phyloP scores from a whole-genome alignment of 2,329 filamentous ascomycete species.

The Cladorrhinum sp. region DNA sequence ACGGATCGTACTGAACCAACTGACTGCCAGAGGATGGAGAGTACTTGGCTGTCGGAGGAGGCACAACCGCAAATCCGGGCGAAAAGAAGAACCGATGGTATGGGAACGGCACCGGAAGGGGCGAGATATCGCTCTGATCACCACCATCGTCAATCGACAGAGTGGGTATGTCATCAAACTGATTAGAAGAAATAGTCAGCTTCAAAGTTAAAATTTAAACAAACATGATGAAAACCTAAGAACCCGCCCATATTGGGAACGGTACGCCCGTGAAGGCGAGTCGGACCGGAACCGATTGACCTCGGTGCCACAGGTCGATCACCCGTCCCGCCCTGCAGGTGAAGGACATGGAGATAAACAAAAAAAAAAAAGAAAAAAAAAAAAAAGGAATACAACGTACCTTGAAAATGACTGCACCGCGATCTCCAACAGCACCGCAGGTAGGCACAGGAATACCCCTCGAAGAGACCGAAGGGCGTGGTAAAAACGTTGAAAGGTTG shows the following conservation, averaged over 20 bases:
- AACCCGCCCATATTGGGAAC: too few relatives aligned
- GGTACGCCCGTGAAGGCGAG: too few relatives aligned
- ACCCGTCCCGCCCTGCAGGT: too few relatives aligned
- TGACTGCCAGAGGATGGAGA: slow-evolving; percentile 25
- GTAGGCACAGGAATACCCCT: not conserved
- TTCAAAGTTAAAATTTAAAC: too few relatives aligned
- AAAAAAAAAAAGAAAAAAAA: not conserved
- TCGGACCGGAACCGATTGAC: too few relatives aligned
- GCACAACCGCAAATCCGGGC: slow-evolving; percentile 15
- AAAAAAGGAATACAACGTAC: too few relatives aligned
- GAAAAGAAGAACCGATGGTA: slow-evolving; percentile 26
- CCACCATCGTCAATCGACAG: slow-evolving; percentile 1
- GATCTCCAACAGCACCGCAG: slow-evolving; percentile 18
- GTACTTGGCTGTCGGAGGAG: slow-evolving; percentile 9
- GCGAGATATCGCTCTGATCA: not conserved
- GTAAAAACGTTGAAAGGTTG: not conserved
- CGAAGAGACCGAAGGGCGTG: not conserved
- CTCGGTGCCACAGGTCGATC: too few relatives aligned
- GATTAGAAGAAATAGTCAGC: not conserved
- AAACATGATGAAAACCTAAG: too few relatives aligned
- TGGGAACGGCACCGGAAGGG: slow-evolving; percentile 20
- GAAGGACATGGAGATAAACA: not conserved
- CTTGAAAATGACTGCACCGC: slow-evolving; percentile 15
- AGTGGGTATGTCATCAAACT: slow-evolving; percentile 25
- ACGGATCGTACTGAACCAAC: slow-evolving; percentile 29